Conservation (phyloP, 2,329 filamentous ascomycete genomes). For the Nigrospora osmanthi region DNA sequence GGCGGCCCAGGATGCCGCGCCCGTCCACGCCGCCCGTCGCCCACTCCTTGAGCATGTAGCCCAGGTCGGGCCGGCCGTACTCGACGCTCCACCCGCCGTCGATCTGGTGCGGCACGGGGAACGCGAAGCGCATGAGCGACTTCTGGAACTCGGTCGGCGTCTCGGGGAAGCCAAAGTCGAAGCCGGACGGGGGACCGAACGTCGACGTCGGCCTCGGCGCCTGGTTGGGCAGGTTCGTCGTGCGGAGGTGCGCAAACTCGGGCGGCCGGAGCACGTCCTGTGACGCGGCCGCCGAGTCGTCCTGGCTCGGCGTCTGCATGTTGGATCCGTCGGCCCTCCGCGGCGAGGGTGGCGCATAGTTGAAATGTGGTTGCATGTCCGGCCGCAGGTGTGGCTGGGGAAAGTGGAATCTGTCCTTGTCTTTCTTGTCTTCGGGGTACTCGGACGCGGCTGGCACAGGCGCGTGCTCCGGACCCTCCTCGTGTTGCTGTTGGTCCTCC, state of each 20-base stretch:
- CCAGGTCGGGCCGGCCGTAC: conserved; percentile 83
- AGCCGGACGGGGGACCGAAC: conserved; percentile 53
- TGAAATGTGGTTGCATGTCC: conserved; percentile 47
- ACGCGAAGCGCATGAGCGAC: conserved; percentile 84
- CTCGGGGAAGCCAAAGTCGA: conserved; percentile 74
- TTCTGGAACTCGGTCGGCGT: conserved; percentile 86
- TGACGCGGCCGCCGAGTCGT: conserved; percentile 9
- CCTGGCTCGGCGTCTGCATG: conserved; percentile 15
- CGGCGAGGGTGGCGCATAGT: conserved; percentile 45
- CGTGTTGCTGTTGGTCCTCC: conserved; percentile 13
- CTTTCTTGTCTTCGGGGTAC: conserved; percentile 23
- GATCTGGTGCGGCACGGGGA: conserved; percentile 60
- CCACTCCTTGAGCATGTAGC: conserved; percentile 78
- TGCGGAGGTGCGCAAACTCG: conserved; percentile 51
- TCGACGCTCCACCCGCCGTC: conserved; percentile 84
- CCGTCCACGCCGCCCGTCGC: conserved; percentile 62
- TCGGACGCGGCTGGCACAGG: conserved; percentile 10
- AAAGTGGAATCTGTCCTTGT: conserved; percentile 46
- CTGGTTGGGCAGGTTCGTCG: conserved; percentile 26
- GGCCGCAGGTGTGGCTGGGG: conserved; percentile 40
- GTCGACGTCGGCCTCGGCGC: conserved; percentile 41
- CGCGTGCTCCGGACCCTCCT: conserved; percentile 24
- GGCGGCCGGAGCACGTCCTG: conserved; percentile 27
- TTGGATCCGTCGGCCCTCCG: conserved; percentile 19
- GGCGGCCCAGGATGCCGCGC: conserved; percentile 63